Evolutionary conservation across 192 early-diverging fungal genomes (phyloP).

Genomic region (Coemansia sp.): DNA sequence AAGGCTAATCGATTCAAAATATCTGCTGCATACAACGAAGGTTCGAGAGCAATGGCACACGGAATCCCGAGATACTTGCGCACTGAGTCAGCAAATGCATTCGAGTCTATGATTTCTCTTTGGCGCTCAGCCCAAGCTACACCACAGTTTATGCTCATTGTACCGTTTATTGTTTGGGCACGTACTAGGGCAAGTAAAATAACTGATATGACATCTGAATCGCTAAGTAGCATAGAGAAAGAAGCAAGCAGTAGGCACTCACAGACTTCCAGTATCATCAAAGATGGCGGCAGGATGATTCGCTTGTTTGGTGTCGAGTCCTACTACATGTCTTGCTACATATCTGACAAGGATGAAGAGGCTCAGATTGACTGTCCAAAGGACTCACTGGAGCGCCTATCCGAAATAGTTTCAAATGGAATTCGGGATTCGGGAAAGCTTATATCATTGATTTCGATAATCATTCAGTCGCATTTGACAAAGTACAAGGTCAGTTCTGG

Average conservation of each 20-base stretch:
- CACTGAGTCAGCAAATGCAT: not conserved
- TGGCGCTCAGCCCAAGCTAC: not conserved
- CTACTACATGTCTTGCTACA: constrained; percentile 61
- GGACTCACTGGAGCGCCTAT: constrained; percentile 63
- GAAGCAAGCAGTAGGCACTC: not conserved
- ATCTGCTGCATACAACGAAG: constrained; percentile 1
- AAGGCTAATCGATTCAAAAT: constrained; percentile 12
- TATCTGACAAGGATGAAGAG: constrained; percentile 62
- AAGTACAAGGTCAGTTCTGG: not conserved
- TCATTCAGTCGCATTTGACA: constrained; percentile 19
- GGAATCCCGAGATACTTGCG: not conserved
- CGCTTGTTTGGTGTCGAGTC: constrained; percentile 65
- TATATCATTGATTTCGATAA: not conserved
- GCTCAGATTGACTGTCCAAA: constrained; percentile 56
- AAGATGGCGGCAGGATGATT: constrained; percentile 68
- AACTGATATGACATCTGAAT: not conserved
- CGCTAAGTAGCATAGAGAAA: constrained; percentile 4
- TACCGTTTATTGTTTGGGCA: constrained; percentile 19
- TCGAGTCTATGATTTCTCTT: not conserved
- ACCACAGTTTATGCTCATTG: constrained; percentile 23
- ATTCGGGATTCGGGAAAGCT: constrained; percentile 56
- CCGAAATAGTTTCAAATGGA: constrained; percentile 53
- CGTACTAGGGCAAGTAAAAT: not conserved
- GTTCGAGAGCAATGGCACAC: not conserved
- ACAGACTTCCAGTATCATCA: constrained; percentile 18